Percentiles rank a stretch among this genome's conserved stretches.
Evolutionary conservation across 176 grass and related monocot species (phyloP).

Genomic region (Musa itinerans): DNA sequence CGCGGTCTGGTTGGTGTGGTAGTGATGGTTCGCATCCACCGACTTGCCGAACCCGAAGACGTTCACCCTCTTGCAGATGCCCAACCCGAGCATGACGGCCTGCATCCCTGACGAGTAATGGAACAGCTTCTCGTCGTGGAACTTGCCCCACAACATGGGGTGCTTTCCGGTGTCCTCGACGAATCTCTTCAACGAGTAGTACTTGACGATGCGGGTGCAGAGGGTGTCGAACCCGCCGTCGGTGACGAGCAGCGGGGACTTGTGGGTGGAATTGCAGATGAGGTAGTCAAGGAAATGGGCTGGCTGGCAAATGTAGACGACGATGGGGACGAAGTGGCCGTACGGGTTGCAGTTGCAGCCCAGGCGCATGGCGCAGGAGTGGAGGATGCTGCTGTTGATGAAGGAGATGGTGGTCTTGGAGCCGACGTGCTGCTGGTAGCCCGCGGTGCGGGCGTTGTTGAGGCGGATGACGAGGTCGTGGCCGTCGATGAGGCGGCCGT

Average conservation of each 20-base stretch:
- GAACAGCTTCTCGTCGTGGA: conserved; percentile 61
- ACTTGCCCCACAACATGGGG: conserved; percentile 34
- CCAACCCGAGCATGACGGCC: conserved; percentile 53
- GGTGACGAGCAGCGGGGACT: conserved; percentile 46
- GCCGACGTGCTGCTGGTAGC: conserved; percentile 42
- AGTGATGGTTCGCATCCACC: conserved; percentile 55
- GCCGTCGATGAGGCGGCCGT: conserved; percentile 46
- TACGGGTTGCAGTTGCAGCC: conserved; percentile 49
- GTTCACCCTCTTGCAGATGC: conserved; percentile 43
- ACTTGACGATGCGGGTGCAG: conserved; percentile 55
- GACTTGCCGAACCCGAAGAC: conserved; percentile 75
- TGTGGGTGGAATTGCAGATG: conserved; percentile 48
- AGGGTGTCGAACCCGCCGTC: conserved; percentile 64
- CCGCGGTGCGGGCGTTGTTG: conserved; percentile 57
- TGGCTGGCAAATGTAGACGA: conserved; percentile 46
- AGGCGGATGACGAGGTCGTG: conserved; percentile 69
- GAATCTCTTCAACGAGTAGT: conserved; percentile 73
- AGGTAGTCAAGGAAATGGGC: conserved; percentile 52
- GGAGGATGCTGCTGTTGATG: conserved; percentile 81
- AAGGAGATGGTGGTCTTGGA: conserved; percentile 53
- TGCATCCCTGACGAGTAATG: conserved; percentile 84
- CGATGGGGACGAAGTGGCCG: conserved; percentile 31
- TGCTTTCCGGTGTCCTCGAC: conserved; percentile 30
- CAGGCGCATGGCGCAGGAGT: conserved; percentile 28
- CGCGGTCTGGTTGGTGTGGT: conserved; percentile 59